Evolutionary conservation across 805 yeast genomes (phyloP).

Genomic region (Limtongia smithiae): DNA sequence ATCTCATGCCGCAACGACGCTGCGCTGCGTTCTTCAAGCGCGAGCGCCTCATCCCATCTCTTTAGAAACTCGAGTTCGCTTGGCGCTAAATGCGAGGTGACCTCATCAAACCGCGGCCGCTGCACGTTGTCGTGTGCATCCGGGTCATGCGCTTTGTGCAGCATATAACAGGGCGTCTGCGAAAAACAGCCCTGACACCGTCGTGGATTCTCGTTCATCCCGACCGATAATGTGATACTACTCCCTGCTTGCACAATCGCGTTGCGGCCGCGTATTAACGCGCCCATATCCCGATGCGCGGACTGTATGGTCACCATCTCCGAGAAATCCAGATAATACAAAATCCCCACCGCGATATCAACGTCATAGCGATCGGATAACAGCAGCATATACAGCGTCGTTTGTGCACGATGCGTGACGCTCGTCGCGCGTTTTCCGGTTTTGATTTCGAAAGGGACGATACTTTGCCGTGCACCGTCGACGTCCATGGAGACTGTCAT

Average conservation of each 20-base stretch:
- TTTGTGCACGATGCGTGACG: slow-evolving; percentile 78
- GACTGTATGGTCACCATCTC: slow-evolving; percentile 55
- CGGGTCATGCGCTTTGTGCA: slow-evolving; percentile 57
- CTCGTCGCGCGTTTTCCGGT: slow-evolving; percentile 63
- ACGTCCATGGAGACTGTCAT: slow-evolving; percentile 68
- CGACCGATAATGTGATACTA: slow-evolving; percentile 32
- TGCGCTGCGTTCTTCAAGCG: slow-evolving; percentile 66
- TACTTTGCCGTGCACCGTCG: slow-evolving; percentile 31
- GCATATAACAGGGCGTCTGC: slow-evolving; percentile 31
- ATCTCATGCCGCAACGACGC: slow-evolving; percentile 54
- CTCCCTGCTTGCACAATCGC: slow-evolving; percentile 57
- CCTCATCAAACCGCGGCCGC: slow-evolving; percentile 41
- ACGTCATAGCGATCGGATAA: slow-evolving; percentile 66
- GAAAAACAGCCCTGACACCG: slow-evolving; percentile 33
- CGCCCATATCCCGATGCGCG: slow-evolving; percentile 54
- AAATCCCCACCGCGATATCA: slow-evolving; percentile 58
- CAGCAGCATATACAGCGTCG: slow-evolving; percentile 72
- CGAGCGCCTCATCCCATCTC: slow-evolving; percentile 70
- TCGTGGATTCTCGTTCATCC: slow-evolving; percentile 6
- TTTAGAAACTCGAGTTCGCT: slow-evolving; percentile 54
- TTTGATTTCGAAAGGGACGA: slow-evolving; percentile 81
- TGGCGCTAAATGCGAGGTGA: slow-evolving; percentile 51
- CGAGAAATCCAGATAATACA: slow-evolving; percentile 68
- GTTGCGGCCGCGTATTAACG: slow-evolving; percentile 70
- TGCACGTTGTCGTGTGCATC: slow-evolving; percentile 36